A percentile compares a stretch with the other conserved stretches of the same genome.
Evolutionary conservation across 1,139 yeast species (phyloP).

Genomic region (Debaryomyces fabryi): DNA sequence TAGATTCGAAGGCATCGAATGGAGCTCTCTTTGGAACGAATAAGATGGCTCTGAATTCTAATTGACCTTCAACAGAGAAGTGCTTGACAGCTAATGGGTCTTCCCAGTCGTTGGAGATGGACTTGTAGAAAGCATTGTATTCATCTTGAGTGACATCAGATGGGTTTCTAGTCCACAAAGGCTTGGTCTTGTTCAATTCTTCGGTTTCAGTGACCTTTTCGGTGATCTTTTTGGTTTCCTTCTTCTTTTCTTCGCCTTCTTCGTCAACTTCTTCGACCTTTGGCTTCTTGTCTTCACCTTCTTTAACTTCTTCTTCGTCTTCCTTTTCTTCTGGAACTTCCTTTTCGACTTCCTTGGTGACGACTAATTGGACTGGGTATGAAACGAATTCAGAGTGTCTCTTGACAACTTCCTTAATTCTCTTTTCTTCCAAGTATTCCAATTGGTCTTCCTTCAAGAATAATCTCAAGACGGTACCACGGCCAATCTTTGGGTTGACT

Average conservation of each 20-base stretch:
- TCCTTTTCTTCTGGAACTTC: conserved; percentile 80
- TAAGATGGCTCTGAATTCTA: conserved; percentile 97
- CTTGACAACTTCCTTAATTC: conserved; percentile 99
- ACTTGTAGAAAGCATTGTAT: conserved; percentile 99
- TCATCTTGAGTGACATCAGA: conserved; percentile 97
- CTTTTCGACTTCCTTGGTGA: conserved; percentile 98
- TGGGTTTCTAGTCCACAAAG: conserved; percentile 99
- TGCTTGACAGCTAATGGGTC: conserved; percentile 99
- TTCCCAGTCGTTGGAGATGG: conserved; percentile 99
- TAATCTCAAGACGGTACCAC: conserved; percentile 96
- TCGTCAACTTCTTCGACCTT: conserved; percentile 74
- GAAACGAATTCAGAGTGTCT: conserved; percentile 99
- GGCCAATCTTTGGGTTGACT: conserved; percentile 78
- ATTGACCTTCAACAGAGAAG: conserved; percentile 99
- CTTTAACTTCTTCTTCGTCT: conserved; percentile 53
- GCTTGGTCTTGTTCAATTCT: conserved; percentile 98
- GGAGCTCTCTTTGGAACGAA: conserved; percentile 99
- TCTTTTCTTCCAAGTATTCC: conserved; percentile 98
- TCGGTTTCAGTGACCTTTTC: conserved; percentile 88
- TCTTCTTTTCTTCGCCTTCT: conserved; percentile 70
- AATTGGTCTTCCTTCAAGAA: conserved; percentile 98
- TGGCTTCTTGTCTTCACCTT: conserved; percentile 55
- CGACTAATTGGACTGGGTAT: conserved; percentile 98
- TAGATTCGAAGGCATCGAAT: conserved; percentile 93
- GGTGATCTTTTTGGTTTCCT: conserved; percentile 74